Percentiles rank a stretch among this genome's conserved stretches.
Evolutionary conservation across 2,329 filamentous ascomycete genomes (phyloP).

Genomic region (Fusarium buxicola): DNA sequence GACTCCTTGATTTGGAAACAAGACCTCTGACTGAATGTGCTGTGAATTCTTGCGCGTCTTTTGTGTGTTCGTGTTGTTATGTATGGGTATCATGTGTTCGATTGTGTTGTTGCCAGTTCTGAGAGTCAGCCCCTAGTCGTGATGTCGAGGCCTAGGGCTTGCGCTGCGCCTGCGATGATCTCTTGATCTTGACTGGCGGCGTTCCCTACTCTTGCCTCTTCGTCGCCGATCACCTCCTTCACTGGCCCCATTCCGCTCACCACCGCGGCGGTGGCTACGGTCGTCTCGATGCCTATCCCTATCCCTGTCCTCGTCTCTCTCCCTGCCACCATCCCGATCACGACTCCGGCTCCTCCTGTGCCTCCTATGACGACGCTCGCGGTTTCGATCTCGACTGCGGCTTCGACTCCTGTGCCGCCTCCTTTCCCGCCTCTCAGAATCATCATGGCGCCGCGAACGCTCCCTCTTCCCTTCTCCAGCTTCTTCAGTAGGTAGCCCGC

Average conservation of each 20-base stretch:
- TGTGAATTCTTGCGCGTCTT: not conserved
- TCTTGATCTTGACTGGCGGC: slow-evolving; percentile 38
- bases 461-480: slow-evolving; percentile 45
- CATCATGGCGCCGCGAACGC: slow-evolving; percentile 48
- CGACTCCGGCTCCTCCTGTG: slow-evolving; percentile 51
- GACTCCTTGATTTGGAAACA: slow-evolving; percentile 8
- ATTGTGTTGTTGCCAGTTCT: not conserved
- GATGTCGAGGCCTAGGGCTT: slow-evolving; percentile 26
- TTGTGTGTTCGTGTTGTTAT: not conserved
- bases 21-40: not conserved
- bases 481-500: slow-evolving; percentile 41
- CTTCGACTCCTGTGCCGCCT: slow-evolving; percentile 54
- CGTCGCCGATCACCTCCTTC: slow-evolving; percentile 32
- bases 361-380: slow-evolving; percentile 47
- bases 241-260: slow-evolving; percentile 13
- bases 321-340: slow-evolving; percentile 40
- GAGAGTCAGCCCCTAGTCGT: slow-evolving; percentile 13
- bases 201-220: slow-evolving; percentile 39
- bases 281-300: slow-evolving; percentile 21
- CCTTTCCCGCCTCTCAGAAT: slow-evolving; percentile 48
- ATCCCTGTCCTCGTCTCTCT: slow-evolving; percentile 29
- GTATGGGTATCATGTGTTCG: slow-evolving; percentile 28
- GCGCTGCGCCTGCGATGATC: slow-evolving; percentile 32
- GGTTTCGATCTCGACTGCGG: slow-evolving; percentile 47
- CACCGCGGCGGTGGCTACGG: slow-evolving; percentile 29